Evolutionary conservation across 108 stramenopile species (phyloP), one percentile per base, ranked within the genome.

Genomic region (Epithemia pelagica): DNA sequence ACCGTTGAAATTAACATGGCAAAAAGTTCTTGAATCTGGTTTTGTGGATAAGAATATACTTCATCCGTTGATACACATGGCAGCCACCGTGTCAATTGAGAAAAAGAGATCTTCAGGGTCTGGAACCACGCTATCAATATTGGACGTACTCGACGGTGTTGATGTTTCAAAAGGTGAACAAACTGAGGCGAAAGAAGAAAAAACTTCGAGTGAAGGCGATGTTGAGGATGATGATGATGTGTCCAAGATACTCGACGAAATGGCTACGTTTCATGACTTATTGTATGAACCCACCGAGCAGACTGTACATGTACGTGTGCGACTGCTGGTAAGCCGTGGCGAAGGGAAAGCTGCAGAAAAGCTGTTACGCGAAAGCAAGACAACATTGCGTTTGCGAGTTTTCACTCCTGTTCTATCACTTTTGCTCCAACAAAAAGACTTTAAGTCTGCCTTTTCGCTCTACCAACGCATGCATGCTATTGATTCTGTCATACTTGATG

Each of bases 201-300:
- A 5, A 15, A 15, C 15, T 46, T 46, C 37, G 37, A 46, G 15
- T 15, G 37, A 46, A 46, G 37, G 18, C n/a, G 0, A 0, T 24
- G 27, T 2, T 61, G 58, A 56, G 8, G 54, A 58, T 23, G 59
- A 53, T 30, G 55, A 2, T 5, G 24, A 28, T 27, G 30, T 2
- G 37, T n/a, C 61, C 67, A 64, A 24, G 55, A 61, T 71, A 18
- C 32, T 79, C 19, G 72, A 73, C 54, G 87, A 94, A 67, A 79
- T 90, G 56, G 92, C 92, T 0, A 69, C 73, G 28, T 82, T 75
- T 59, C 92, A 94, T 66, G 92, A 94, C 71, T 68, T 80, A 10
- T 54, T 94, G 10, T 89, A 76, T 66, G 75, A 80, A 52, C 81
- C 92, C 2, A 84, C 87, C 1, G 89, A 91, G 72, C 87, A 91